Base-by-base conservation (phyloP, 306 rosid species). In the Castanospermum australe region DNA sequence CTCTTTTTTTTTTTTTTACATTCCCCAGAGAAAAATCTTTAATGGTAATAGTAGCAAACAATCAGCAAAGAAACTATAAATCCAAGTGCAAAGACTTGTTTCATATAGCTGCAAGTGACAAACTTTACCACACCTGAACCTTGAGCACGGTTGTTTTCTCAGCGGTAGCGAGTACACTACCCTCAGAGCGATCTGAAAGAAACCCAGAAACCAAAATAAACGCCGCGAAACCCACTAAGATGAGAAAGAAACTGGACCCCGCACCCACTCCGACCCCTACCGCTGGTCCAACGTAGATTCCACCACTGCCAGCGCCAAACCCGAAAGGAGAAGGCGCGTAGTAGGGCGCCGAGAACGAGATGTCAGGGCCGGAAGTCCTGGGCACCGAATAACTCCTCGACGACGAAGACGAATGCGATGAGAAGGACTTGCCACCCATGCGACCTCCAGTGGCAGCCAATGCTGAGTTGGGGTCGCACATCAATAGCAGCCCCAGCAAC, bases 401-500 rank as follows among this genome's bases (percentile, higher is more conserved):
- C 5, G 92, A 78, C 0, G 84, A 67, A 11, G 72, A 82, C 11
- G 92, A 86, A 3, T n/a, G n/a, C n/a, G n/a, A n/a, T n/a, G 90
- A 84, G 74, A 90, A 90, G 22, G 90, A 22, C 57, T 35, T 22
- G 1, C 94, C 94, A 12, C 94, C 94, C 82, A 90, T 76, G 35
- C 94, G 71, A 2, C 94, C 94, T 15, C 92, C 94, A 3, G 92
- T 82, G 13, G 94, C 94, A 1, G 94, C 94, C 56, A 86, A 50
- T 50, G 95, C 92, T 17, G 80, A 32, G 59, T 67, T 79, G 9
- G 92, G 89, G 39, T 90, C 88, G 77, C 66, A 85, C 82, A 83
- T 74, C 77, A 90, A 60, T 21, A 90, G 33, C 70, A 90, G 64
- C 10, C 91, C 95, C 20, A 90, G 48, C 42, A 90, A 50, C 1